Base-by-base conservation (phyloP, 345 rosid genomes). In the Citrus reticulata region DNA sequence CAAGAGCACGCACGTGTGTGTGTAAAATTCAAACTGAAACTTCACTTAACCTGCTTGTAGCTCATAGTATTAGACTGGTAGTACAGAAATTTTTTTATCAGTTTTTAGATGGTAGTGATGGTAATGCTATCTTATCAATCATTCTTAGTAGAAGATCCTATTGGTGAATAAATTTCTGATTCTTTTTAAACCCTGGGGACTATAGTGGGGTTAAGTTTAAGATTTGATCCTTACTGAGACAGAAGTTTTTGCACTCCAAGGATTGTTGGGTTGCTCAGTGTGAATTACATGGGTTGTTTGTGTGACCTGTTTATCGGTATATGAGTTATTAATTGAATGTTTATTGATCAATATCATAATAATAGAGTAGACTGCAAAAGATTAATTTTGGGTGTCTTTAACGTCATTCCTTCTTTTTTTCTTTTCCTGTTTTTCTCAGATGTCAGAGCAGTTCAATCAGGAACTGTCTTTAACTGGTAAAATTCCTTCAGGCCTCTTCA, bases 381-480 rank as follows among this genome's bases (percentile, higher is more conserved):
- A 29, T 20, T 17, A 22, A 27, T 49, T 72, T 68, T 67, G 32
- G 64, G n/a, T 54, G 24, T 74, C 29, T 19, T 73, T 32, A 24
- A 30, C 22, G 20, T 25, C 35, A 29, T 76, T 64, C 34, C 61
- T 17, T 72, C 42, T 54, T 55, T 55, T 59, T 40, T 9, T 40
- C 7, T 59, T 40, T 76, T 57, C 65, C 68, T 68, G 39, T 72
- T 78, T 67, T 80, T 40, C 62, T 5, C 82, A 95, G 99, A 95
- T 95, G 99, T 89, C 99, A 30, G 99, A 93, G 90, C 97, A 93
- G 81, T 93, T 95, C 86, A 95, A 95, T 83, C 98, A 90, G 74
- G 99, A 93, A 76, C 79, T 91, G 74, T 91, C 97, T 78, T 74
- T 92, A 81, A 89, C 92, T 57, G 99, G 99, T 74, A 91, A 92